phyloP scores from a whole-genome alignment of 2,329 filamentous ascomycete species.

The Thermoascus crustaceus region DNA sequence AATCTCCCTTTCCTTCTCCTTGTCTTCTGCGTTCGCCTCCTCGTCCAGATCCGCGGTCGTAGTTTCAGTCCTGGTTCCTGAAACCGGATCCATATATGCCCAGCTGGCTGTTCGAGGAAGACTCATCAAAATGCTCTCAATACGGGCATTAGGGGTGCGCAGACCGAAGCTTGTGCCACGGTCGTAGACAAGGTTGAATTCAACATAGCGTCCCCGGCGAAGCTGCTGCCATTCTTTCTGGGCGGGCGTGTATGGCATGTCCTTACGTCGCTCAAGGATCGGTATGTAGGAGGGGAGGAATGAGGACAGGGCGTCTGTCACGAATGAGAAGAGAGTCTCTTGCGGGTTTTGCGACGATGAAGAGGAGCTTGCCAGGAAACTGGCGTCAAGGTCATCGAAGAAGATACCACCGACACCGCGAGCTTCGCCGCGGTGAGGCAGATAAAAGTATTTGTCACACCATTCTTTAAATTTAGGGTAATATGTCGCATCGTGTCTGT shows the following conservation, averaged over 20 bases:
- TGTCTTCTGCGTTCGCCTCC: slow-evolving; percentile 25
- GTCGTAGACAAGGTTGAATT: slow-evolving; percentile 97
- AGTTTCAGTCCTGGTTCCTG: slow-evolving; percentile 34
- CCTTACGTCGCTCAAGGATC: slow-evolving; percentile 78
- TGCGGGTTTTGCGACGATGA: slow-evolving; percentile 64
- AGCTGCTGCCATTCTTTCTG: slow-evolving; percentile 98
- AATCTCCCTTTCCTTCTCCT: slow-evolving; percentile 60
- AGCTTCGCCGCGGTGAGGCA: slow-evolving; percentile 80
- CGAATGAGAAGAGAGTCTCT: slow-evolving; percentile 83
- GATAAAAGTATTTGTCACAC: slow-evolving; percentile 96
- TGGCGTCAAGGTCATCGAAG: slow-evolving; percentile 87
- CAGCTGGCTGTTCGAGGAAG: slow-evolving; percentile 85
- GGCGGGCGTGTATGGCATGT: slow-evolving; percentile 77
- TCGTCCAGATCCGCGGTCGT: slow-evolving; percentile 40
- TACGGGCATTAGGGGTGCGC: slow-evolving; percentile 79
- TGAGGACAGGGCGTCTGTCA: slow-evolving; percentile 72
- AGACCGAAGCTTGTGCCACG: slow-evolving; percentile 89
- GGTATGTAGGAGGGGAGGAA: slow-evolving; percentile 89
- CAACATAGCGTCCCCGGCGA: slow-evolving; percentile 87
- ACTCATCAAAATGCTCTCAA: slow-evolving; percentile 98
- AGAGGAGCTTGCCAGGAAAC: slow-evolving; percentile 30
- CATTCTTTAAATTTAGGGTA: slow-evolving; percentile 94
- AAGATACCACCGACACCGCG: slow-evolving; percentile 94
- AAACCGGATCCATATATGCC: slow-evolving; percentile 78
- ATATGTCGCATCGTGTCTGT: slow-evolving; percentile 85